Evolutionary conservation across 371 early-diverging fungal species (phyloP).

Genomic region (Fennellomyces sp.): DNA sequence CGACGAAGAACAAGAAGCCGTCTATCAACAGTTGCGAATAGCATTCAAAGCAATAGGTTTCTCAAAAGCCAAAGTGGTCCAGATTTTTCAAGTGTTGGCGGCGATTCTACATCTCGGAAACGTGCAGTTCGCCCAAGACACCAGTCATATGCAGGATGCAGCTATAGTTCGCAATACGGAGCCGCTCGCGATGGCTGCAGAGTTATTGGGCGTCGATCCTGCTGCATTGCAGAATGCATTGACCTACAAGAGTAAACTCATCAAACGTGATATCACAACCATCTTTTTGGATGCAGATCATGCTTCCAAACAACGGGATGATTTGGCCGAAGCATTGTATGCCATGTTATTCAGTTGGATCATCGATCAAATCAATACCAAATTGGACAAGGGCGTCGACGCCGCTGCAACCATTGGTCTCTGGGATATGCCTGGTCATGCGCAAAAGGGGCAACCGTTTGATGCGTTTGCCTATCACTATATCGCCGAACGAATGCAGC

Average conservation of each 20-base stretch:
- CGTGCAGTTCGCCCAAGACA: conserved; percentile 75
- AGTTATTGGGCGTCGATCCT: conserved; percentile 82
- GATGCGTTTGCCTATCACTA: conserved; percentile 79
- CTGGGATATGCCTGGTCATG: conserved; percentile 64
- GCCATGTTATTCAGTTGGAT: conserved; percentile 83
- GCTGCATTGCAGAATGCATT: conserved; percentile 75
- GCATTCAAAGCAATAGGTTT: conserved; percentile 83
- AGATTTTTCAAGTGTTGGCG: conserved; percentile 84
- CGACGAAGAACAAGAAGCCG: conserved; percentile 60
- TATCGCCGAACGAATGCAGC: conserved; percentile 80
- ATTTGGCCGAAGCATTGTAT: conserved; percentile 78
- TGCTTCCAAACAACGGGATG: conserved; percentile 77
- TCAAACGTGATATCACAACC: conserved; percentile 84
- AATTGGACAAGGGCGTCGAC: conserved; percentile 58
- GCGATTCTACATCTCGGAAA: conserved; percentile 92
- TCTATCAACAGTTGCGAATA: conserved; percentile 53
- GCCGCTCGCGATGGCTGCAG: conserved; percentile 72
- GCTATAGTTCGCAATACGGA: conserved; percentile 73
- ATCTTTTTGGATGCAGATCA: conserved; percentile 77
- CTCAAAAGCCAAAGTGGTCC: conserved; percentile 71
- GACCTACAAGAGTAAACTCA: conserved; percentile 78
- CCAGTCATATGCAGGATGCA: conserved; percentile 64
- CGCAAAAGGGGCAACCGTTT: conserved; percentile 33
- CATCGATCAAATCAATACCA: conserved; percentile 82
- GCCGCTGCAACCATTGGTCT: conserved; percentile 70